Evolutionary conservation across 176 grass and related monocot genomes (phyloP).

Genomic region (Pontederia crassipes): DNA sequence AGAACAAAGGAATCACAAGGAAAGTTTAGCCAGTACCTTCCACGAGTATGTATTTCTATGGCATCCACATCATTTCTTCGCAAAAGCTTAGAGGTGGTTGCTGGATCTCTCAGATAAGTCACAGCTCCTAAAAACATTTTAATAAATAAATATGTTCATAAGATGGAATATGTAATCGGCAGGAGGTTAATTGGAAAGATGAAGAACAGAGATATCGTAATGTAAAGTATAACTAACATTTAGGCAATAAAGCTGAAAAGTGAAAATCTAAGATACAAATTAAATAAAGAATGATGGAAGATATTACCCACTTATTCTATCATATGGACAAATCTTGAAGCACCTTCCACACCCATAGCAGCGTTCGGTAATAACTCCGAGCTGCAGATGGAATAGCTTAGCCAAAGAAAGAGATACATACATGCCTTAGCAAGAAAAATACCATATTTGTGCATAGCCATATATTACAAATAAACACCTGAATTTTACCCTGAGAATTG

Average conservation of each 20-base stretch:
- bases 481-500: slow-evolving; percentile 33
- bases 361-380: slow-evolving; percentile 63
- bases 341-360: slow-evolving; percentile 87
- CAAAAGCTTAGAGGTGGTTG: slow-evolving; percentile 55
- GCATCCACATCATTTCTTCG: slow-evolving; percentile 73
- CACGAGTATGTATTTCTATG: slow-evolving; percentile 87
- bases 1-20: too few relatives aligned
- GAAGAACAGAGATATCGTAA: neutral
- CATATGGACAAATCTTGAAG: slow-evolving; percentile 76
- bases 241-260: neutral
- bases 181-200: slow-evolving; percentile 6
- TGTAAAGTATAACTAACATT: neutral
- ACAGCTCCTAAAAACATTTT: slow-evolving; percentile 60
- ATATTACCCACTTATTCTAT: slow-evolving; percentile 67
- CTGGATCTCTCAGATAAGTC: slow-evolving; percentile 70
- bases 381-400: slow-evolving; percentile 27
- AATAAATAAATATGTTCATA: slow-evolving; percentile 34
- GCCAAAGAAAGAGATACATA: slow-evolving; percentile 9
- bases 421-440: neutral
- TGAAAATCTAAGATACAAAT: neutral
- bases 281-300: slow-evolving; percentile 2
- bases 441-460: slow-evolving; percentile 1
- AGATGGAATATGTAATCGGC: slow-evolving; percentile 15
- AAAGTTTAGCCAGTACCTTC: slow-evolving; percentile 35
- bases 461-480: slow-evolving; percentile 39